phyloP scores from a whole-genome alignment of 116 monocot genomes.

The Dioscorea cayenensis region DNA sequence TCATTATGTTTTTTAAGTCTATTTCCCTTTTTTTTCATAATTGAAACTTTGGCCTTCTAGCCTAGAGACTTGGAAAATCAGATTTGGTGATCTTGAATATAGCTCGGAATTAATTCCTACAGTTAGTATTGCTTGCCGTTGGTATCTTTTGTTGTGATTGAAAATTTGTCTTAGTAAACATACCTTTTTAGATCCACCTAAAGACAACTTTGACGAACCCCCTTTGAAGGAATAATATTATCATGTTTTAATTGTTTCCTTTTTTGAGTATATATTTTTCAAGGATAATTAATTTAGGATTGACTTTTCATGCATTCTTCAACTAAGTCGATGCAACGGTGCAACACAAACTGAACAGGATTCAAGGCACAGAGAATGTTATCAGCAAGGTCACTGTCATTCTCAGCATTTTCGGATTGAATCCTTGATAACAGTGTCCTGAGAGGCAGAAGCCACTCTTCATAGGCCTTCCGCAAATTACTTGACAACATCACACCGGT shows the following conservation, averaged over 20 bases:
- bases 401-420: slow-evolving; percentile 32
- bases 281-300: background rate
- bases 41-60: too few relatives aligned
- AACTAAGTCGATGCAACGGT: slow-evolving; percentile 78
- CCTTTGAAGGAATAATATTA: background rate
- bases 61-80: too few relatives aligned
- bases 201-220: too few relatives aligned
- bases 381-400: slow-evolving; percentile 24
- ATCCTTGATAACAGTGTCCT: slow-evolving; percentile 43
- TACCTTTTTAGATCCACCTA: too few relatives aligned
- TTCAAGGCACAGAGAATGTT: slow-evolving; percentile 48
- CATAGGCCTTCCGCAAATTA: slow-evolving; percentile 43
- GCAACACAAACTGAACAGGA: slow-evolving; percentile 63
- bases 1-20: too few relatives aligned
- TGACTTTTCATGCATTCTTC: slow-evolving; percentile 31
- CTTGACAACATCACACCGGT: slow-evolving; percentile 29
- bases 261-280: background rate
- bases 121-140: too few relatives aligned
- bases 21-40: too few relatives aligned
- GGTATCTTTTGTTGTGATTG: too few relatives aligned
- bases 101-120: too few relatives aligned
- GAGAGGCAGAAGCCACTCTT: slow-evolving; percentile 86
- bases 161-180: too few relatives aligned
- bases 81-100: too few relatives aligned
- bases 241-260: background rate